phyloP scores from a whole-genome alignment of 352 stramenopile species.

The Pythium pectinolyticum region DNA sequence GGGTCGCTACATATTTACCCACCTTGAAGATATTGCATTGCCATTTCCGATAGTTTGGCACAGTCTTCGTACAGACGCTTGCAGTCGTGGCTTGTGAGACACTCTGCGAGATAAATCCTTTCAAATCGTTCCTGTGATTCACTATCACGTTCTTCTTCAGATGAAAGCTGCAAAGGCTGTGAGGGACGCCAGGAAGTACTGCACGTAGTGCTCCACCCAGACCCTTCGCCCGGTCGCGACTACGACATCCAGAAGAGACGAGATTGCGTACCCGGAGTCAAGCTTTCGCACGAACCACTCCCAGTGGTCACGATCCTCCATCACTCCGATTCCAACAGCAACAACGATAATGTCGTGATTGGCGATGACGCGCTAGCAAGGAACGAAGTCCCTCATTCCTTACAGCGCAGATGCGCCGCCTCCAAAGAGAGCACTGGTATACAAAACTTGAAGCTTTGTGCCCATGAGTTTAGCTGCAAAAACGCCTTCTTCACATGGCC shows the following conservation, averaged over 20 bases:
- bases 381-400: constrained; percentile 7
- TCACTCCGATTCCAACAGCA: constrained; percentile 5
- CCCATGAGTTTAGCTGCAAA: constrained; percentile 6
- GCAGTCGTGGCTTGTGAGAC: too few relatives aligned
- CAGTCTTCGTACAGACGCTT: too few relatives aligned
- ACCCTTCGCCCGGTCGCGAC: constrained; percentile 15
- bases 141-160: constrained; percentile 20
- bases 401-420: constrained; percentile 1
- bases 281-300: constrained; percentile 18
- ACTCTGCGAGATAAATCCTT: too few relatives aligned
- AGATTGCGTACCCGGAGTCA: neutral
- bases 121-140: constrained; percentile 17
- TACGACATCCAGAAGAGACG: neutral
- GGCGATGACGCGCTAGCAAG: neutral
- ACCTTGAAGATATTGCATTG: too few relatives aligned
- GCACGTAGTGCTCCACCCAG: neutral
- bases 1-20: too few relatives aligned
- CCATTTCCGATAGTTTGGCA: too few relatives aligned
- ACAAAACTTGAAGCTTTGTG: constrained; percentile 11
- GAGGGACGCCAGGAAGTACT: constrained; percentile 4
- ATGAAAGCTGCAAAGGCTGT: constrained; percentile 18
- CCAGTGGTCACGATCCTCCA: constrained; percentile 19
- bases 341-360: constrained; percentile 21
- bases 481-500: neutral
- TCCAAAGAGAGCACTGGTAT: constrained; percentile 12